Base-by-base conservation (phyloP, 108 stramenopile species). In the Nitzschia sp. region DNA sequence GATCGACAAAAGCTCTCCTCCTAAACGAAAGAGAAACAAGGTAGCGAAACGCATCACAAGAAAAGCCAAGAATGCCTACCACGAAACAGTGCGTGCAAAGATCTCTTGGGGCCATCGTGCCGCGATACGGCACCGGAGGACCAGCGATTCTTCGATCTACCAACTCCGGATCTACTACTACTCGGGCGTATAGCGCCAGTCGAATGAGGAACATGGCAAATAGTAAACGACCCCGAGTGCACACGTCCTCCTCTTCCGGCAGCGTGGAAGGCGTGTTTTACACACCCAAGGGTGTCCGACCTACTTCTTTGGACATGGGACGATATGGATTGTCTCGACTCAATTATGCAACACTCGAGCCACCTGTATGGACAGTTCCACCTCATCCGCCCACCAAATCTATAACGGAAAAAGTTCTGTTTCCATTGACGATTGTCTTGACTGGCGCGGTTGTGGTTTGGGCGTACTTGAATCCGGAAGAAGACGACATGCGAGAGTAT, bases 401-500 rank as follows among this genome's bases (percentile, higher is more conserved):
- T 2, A 18, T 38, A 1, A 19, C 48, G 11, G 76, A 77, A 24
- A 57, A 64, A 36, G 27, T 70, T n/a, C 46, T 77, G n/a, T 77
- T 70, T 29, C 76, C 76, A 0, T 8, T 65, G 26, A 70, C 69
- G 6, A 21, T 77, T 34, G 59, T 31, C 1, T 8, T 48, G 0
- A 57, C 46, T 2, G 76, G 49, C 18, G 60, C 69, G 19, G 19
- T 77, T 0, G 31, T 64, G 35, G 27, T 77, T 31, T 77, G 76
- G 76, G 76, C 63, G 11, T 77, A 77, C 31, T 36, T 71, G 65
- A 76, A 70, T 67, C 79, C 79, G 30, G 75, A 72, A 66, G 74
- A 75, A 48, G 70, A 74, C 13, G 64, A 80, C 49, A 71, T 75
- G 70, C 61, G 47, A 36, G 74, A 80, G 19, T 80, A 80, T 46